phyloP scores from a whole-genome alignment of 2,329 filamentous ascomycete species.

The Neophaeococcomyces mojaviensis region DNA sequence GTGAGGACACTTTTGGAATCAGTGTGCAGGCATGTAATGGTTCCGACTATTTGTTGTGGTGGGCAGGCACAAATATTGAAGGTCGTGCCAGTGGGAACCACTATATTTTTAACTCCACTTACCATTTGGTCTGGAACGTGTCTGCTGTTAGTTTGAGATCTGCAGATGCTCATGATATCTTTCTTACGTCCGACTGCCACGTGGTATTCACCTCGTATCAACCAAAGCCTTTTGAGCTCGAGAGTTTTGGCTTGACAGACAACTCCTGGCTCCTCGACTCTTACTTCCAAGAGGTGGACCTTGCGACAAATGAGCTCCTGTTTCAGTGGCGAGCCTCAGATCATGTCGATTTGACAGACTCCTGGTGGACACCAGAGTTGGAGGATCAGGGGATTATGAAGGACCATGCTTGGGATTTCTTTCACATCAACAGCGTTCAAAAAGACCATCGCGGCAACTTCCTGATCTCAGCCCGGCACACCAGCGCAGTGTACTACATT shows the following conservation, averaged over 20 bases:
- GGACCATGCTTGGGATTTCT: conserved; percentile 39
- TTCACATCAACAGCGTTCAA: conserved; percentile 38
- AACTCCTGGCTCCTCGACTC: conserved; percentile 2
- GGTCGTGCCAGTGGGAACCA: not conserved
- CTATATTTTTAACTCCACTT: conserved; percentile 1
- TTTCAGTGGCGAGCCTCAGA: conserved; percentile 55
- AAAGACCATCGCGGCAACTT: conserved; percentile 26
- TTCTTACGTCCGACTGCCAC: not conserved
- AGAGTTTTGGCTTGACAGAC: not conserved
- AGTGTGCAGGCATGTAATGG: not conserved
- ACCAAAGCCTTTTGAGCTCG: not conserved
- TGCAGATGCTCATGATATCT: conserved; percentile 1
- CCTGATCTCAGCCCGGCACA: not conserved
- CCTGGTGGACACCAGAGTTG: conserved; percentile 41
- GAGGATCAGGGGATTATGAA: conserved; percentile 42
- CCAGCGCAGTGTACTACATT: conserved; percentile 15
- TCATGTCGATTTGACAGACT: conserved; percentile 43
- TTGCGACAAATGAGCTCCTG: conserved; percentile 46
- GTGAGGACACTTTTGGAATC: not conserved
- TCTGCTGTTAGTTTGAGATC: not conserved
- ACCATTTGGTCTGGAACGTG: not conserved
- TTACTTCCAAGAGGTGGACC: conserved; percentile 45
- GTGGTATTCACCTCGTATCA: not conserved
- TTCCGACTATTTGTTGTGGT: not conserved
- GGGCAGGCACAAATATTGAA: not conserved